These are phyloP conservation scores for Sphagnum tenellum DNA, from an alignment of 225 moss, liverwort and hornwort species.

Conservation along the genomic window DNA sequence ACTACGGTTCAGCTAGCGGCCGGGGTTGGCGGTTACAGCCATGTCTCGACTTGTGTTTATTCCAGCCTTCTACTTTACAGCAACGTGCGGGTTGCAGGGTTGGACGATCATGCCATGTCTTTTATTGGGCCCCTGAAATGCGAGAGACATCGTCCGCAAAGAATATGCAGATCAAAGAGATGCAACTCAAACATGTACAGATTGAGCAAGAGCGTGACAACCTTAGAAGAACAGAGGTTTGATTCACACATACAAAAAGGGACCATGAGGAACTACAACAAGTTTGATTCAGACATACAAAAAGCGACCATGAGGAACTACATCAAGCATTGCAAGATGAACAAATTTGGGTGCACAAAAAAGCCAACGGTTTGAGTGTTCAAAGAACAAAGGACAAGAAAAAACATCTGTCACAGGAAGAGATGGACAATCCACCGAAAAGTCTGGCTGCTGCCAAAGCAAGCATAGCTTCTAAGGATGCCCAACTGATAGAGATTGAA, in stretches of 20 bases:
- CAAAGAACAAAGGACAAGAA: background rate
- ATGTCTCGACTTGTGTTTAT: too few species aligned
- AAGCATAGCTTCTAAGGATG: constrained; percentile 15
- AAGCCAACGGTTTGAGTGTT: background rate
- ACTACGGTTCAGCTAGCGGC: too few species aligned
- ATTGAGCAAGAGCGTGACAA: constrained; percentile 42
- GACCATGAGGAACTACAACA: constrained; percentile 27
- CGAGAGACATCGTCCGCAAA: too few species aligned
- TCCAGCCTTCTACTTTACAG: too few species aligned
- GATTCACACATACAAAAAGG: constrained; percentile 28
- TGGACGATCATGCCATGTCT: too few species aligned
- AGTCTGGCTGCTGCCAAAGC: constrained; percentile 19
- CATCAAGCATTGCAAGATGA: constrained; percentile 21
- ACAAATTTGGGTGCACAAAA: constrained; percentile 3
- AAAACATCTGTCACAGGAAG: constrained; percentile 5
- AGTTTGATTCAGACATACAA: constrained; percentile 36
- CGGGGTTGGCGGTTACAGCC: too few species aligned
- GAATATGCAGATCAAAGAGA: too few species aligned
- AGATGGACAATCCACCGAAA: constrained; percentile 9
- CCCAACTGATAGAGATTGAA: constrained; percentile 31
- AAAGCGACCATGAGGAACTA: constrained; percentile 23
- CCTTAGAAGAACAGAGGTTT: constrained; percentile 28
- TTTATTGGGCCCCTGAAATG: too few species aligned
- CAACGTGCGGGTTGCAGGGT: too few species aligned
- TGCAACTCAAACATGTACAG: too few species aligned